Evolutionary conservation across 1,284 basidiomycete species (phyloP).

Genomic region (Moniliophthora roreri): DNA sequence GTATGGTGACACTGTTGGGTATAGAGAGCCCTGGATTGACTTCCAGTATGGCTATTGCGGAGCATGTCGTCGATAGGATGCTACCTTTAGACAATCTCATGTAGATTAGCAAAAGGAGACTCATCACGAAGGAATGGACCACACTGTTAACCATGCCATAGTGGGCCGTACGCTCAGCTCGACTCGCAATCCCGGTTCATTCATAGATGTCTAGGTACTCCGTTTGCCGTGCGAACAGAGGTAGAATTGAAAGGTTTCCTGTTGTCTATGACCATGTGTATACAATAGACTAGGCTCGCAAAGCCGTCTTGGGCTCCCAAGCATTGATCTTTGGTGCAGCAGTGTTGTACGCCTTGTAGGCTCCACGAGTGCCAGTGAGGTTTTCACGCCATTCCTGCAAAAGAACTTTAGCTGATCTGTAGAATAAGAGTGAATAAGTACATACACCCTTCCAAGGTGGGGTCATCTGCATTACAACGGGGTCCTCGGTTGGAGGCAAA

Average conservation of each 20-base stretch:
- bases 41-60: constrained; percentile 72
- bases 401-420: background rate
- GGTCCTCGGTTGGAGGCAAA: constrained; percentile 75
- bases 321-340: constrained; percentile 75
- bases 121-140: too few relatives aligned
- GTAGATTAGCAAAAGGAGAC: too few relatives aligned
- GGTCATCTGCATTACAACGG: constrained; percentile 62
- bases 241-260: constrained; percentile 2
- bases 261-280: background rate
- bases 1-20: constrained; percentile 76
- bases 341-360: constrained; percentile 88
- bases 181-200: too few relatives aligned
- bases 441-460: constrained; percentile 86
- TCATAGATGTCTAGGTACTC: too few relatives aligned
- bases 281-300: constrained; percentile 40
- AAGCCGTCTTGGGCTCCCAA: constrained; percentile 78
- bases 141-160: too few relatives aligned
- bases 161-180: too few relatives aligned
- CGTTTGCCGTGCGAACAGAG: too few relatives aligned
- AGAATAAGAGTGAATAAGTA: constrained; percentile 17
- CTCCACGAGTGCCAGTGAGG: constrained; percentile 88
- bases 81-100: too few relatives aligned
- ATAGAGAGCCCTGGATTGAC: constrained; percentile 82
- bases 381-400: constrained; percentile 83
- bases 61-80: constrained; percentile 65